Evolutionary conservation across 2,329 filamentous ascomycete species (phyloP).

Genomic region (Anisogramma anomala): DNA sequence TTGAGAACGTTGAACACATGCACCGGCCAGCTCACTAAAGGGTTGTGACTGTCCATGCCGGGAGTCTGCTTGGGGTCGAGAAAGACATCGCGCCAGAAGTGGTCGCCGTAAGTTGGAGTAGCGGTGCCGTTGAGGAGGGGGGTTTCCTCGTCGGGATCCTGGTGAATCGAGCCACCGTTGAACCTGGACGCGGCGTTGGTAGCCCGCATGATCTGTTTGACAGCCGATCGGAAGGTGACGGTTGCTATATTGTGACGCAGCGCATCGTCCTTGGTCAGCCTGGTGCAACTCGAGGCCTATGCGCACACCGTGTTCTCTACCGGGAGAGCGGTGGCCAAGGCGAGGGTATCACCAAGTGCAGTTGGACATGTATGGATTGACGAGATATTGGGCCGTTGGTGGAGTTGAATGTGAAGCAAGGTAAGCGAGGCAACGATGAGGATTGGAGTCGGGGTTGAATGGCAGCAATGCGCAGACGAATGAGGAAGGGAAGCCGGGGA

Average conservation of each 20-base stretch:
- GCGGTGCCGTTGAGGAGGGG: constrained; percentile 27
- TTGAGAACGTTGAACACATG: constrained; percentile 45
- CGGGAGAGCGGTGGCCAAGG: not conserved
- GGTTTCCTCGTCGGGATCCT: constrained; percentile 25
- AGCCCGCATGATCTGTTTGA: constrained; percentile 9
- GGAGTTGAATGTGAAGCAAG: too few species aligned
- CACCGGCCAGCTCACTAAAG: constrained; percentile 33
- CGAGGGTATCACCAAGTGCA: not conserved
- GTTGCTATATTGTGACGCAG: constrained; percentile 10
- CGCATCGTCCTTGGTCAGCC: constrained; percentile 9
- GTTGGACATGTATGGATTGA: not conserved
- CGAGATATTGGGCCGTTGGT: too few species aligned
- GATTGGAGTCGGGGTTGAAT: too few species aligned
- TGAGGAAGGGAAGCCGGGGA: not conserved
- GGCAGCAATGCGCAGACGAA: too few species aligned
- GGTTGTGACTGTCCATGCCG: constrained; percentile 37
- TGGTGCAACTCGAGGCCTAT: not conserved
- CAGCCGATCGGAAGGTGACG: constrained; percentile 9
- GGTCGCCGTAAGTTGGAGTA: constrained; percentile 14
- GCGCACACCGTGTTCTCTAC: not conserved
- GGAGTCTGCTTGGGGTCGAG: constrained; percentile 39
- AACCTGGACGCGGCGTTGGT: not conserved
- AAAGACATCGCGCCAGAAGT: constrained; percentile 29
- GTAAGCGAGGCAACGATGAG: not conserved
- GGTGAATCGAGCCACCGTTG: not conserved